These are phyloP conservation scores for Arthroderma sp. DNA, from an alignment of 2,329 filamentous ascomycete species.

Conservation along the genomic window DNA sequence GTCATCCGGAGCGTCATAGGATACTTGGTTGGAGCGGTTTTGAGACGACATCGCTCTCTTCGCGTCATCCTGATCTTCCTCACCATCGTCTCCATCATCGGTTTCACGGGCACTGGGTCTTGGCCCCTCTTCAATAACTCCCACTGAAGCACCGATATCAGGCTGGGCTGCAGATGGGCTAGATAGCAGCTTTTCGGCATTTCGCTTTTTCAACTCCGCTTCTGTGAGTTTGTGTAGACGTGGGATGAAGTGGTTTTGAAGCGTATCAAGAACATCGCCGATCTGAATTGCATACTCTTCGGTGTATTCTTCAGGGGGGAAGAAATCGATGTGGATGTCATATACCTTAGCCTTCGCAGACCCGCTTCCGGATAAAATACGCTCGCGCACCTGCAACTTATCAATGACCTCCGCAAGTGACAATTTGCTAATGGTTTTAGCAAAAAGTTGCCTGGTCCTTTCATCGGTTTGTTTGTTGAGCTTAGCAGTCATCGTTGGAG, in stretches of 20 bases:
- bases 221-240: conserved; percentile 56
- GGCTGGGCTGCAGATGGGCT: conserved; percentile 58
- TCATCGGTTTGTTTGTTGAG: conserved; percentile 58
- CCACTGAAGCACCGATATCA: conserved; percentile 54
- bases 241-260: conserved; percentile 70
- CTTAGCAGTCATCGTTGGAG: conserved; percentile 61
- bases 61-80: conserved; percentile 62
- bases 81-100: conserved; percentile 51
- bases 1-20: conserved; percentile 85
- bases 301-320: conserved; percentile 69
- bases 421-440: conserved; percentile 81
- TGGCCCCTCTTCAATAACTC: conserved; percentile 40
- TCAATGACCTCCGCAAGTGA: conserved; percentile 75
- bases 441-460: conserved; percentile 62
- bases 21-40: conserved; percentile 69
- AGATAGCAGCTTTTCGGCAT: conserved; percentile 41
- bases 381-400: conserved; percentile 66
- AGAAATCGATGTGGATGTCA: conserved; percentile 69
- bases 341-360: conserved; percentile 69
- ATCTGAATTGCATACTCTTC: conserved; percentile 72
- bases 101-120: conserved; percentile 37
- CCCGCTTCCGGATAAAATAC: conserved; percentile 56
- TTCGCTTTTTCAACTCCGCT: conserved; percentile 69
- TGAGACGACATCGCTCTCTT: conserved; percentile 47
- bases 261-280: conserved; percentile 60